Evolutionary conservation across 345 rosid genomes (phyloP), one percentile per base, ranked within the genome.

Genomic region (Fremontodendron californicum): DNA sequence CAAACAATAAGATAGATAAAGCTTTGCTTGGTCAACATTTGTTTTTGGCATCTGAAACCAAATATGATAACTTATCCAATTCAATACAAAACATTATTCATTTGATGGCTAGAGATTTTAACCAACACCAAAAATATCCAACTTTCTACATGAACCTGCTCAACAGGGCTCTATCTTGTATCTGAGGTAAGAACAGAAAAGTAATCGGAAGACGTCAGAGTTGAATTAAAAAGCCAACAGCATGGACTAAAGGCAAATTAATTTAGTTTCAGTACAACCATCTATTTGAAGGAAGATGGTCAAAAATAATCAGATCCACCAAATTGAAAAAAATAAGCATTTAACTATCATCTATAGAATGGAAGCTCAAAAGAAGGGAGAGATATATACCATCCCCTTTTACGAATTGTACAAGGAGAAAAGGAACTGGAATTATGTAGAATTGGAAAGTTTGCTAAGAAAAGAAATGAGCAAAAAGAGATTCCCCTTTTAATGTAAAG

Each of bases 41-140:
- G 57, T 75, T 87, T 86, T 83, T 6, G 88, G 89, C 35, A 92
- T 90, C 97, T 94, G 82, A 46, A 46, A 57, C 43, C 39, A 63
- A 81, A 29, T 45, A 70, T 15, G 62, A 63, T 63, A 58, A 39
- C 12, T 9, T 35, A 52, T 35, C 62, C 62, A 52, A n/a, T n/a
- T n/a, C n/a, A n/a, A n/a, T n/a, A n/a, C n/a, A n/a, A n/a, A n/a
- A n/a, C n/a, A n/a, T n/a, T n/a, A n/a, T n/a, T n/a, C n/a, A n/a
- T 55, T 61, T 33, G 31, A 55, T 16, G 9, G 35, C 81, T 70
- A 77, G n/a, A 78, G 48, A 81, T 77, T 80, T 64, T 67, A 77
- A 79, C 37, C 23, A 82, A 79, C 55, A 73, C 73, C 9, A 13
- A 62, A 61, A 75, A 33, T 12, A 75, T 68, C 52, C 54, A 57